Conservation (phyloP, 805 yeast species). For the Ogataea angusta region DNA sequence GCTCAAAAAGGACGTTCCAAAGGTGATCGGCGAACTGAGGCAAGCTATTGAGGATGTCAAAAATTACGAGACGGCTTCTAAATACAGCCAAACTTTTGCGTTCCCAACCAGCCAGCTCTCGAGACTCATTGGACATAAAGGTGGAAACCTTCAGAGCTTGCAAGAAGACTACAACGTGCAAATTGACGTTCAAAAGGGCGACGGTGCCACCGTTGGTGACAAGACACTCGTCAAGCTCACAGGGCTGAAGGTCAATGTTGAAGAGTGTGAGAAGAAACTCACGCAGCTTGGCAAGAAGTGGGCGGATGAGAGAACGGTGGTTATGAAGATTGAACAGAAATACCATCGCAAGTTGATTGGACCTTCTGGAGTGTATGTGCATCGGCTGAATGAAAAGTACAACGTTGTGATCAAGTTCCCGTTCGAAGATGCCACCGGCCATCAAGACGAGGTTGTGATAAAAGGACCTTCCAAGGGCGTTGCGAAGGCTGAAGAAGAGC, state of each 20-base stretch:
- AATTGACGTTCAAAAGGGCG: slow-evolving; percentile 63
- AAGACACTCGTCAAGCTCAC: slow-evolving; percentile 54
- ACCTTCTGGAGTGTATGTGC: slow-evolving; percentile 72
- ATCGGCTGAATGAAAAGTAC: slow-evolving; percentile 85
- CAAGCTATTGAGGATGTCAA: slow-evolving; percentile 48
- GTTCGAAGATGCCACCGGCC: slow-evolving; percentile 40
- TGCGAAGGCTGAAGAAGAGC: slow-evolving; percentile 75
- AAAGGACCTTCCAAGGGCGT: slow-evolving; percentile 93
- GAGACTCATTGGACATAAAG: slow-evolving; percentile 87
- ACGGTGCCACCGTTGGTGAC: slow-evolving; percentile 39
- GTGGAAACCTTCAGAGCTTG: slow-evolving; percentile 65
- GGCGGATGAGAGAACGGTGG: slow-evolving; percentile 74
- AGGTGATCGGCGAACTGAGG: slow-evolving; percentile 50
- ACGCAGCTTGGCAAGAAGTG: slow-evolving; percentile 61
- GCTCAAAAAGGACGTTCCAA: slow-evolving; percentile 55
- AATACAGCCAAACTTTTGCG: slow-evolving; percentile 43
- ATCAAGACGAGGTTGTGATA: slow-evolving; percentile 61
- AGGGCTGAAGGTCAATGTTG: slow-evolving; percentile 79
- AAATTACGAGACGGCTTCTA: slow-evolving; percentile 37
- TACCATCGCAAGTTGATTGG: slow-evolving; percentile 85
- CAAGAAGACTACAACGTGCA: slow-evolving; percentile 72
- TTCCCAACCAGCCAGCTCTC: slow-evolving; percentile 70
- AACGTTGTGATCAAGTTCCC: slow-evolving; percentile 80
- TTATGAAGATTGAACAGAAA: slow-evolving; percentile 67
- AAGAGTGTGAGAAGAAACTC: slow-evolving; percentile 63